Evolutionary conservation across 352 stramenopile genomes (phyloP), one percentile per base, ranked within the genome.

Genomic region (Phytophthora kernoviae): DNA sequence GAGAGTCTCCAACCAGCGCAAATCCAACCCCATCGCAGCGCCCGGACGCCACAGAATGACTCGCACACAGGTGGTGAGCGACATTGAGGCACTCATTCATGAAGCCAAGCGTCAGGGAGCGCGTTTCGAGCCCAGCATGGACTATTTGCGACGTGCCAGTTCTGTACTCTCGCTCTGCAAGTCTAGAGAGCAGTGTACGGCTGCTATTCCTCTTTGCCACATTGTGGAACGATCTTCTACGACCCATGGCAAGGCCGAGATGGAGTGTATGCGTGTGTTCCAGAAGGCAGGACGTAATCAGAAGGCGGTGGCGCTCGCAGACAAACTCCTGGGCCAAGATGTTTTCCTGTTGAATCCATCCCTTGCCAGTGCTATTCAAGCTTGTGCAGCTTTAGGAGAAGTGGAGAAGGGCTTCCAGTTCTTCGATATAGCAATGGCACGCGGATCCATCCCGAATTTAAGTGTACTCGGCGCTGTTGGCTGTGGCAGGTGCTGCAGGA

Each of bases 361-460:
- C 18, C 79, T 93, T 7, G 52, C 65, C 40, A 84, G 78, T 48
- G 79, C 78, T 14, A 73, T 93, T 20, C 77, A 90, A 46, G 75
- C 83, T 18, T 88, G 79, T 40, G 71, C 81, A 15, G 58, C 71
- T 17, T 61, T 91, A 6, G 50, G 62, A 18, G 55, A 87, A n/a
- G 44, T 76, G 14, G 64, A 79, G 24, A 82, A 80, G 18, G 86
- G 76, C 20, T 87, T 88, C 58, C 57, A 75, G 34, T 57, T 94
- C 40, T 92, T 88, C 33, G 67, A 88, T 14, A 60, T 62, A 2
- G 80, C 81, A 0, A 45, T 87, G 12, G 54, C 72, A 20, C 73
- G 79, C 11, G 81, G 79, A 10, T 89, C 81, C 15, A 89, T 89
- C 58, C 83, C 84, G 10, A 93, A 89, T 39, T 45, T 88, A 34